These are phyloP conservation scores for Trametes coccinea DNA, from an alignment of 768 basidiomycete species.

Conservation along the genomic window DNA sequence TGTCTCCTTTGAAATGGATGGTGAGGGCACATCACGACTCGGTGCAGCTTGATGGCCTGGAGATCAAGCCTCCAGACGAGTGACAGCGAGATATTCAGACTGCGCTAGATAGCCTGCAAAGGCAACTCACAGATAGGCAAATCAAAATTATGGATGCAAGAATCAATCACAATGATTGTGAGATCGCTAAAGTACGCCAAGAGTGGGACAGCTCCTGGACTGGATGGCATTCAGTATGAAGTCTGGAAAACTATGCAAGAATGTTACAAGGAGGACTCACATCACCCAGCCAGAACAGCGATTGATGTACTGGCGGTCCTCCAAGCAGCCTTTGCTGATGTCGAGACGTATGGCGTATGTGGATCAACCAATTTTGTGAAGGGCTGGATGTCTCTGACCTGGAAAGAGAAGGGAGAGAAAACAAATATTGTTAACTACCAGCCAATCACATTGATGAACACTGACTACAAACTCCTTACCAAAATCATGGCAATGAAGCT, in stretches of 20 bases:
- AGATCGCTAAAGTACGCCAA: too few species aligned
- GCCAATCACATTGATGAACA: slow-evolving; percentile 31
- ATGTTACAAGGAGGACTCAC: neutral
- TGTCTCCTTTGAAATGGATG: too few species aligned
- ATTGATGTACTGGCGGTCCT: neutral
- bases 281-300: neutral
- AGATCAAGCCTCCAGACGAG: too few species aligned
- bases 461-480: slow-evolving; percentile 36
- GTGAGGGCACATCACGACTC: too few species aligned
- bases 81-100: too few species aligned
- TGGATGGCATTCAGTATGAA: neutral
- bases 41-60: too few species aligned
- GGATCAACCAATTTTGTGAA: neutral
- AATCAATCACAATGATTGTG: too few species aligned
- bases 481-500: slow-evolving; percentile 28
- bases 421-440: slow-evolving; percentile 14
- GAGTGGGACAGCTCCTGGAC: neutral
- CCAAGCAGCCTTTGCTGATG: neutral
- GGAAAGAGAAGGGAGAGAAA: neutral
- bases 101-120: too few species aligned
- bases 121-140: too few species aligned
- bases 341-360: too few species aligned
- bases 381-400: slow-evolving; percentile 6
- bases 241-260: neutral
- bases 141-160: too few species aligned